These are phyloP conservation scores for Ceratobasidium sp. DNA, from an alignment of 1,284 basidiomycete species.

Conservation along the genomic window DNA sequence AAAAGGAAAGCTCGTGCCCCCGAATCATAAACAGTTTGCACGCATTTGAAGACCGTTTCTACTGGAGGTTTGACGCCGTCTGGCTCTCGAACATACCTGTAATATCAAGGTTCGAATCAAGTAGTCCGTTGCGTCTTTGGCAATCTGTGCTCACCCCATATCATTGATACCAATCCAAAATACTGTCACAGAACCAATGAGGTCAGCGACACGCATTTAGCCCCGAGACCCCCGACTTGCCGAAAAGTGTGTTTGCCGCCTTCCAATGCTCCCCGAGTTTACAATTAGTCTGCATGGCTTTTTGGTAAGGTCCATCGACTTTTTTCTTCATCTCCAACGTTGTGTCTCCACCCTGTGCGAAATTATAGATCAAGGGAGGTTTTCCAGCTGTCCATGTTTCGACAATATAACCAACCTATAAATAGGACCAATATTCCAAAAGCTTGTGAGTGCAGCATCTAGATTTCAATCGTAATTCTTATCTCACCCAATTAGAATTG, in stretches of 20 bases:
- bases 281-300: not conserved
- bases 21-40: conserved; percentile 45
- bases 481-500: conserved; percentile 20
- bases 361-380: conserved; percentile 38
- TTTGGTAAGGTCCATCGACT: conserved; percentile 9
- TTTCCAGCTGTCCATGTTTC: not conserved
- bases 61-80: conserved; percentile 6
- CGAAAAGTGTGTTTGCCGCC: conserved; percentile 32
- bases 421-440: not conserved
- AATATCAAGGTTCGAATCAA: not conserved
- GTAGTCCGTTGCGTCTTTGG: not conserved
- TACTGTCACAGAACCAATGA: conserved; percentile 3
- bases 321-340: conserved; percentile 21
- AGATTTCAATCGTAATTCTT: not conserved
- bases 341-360: conserved; percentile 43
- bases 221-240: not conserved
- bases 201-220: too few relatives aligned
- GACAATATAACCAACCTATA: conserved; percentile 38
- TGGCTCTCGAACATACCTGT: not conserved
- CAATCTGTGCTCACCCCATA: conserved; percentile 9
- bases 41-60: conserved; percentile 35
- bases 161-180: conserved; percentile 45
- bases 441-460: not conserved
- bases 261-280: conserved; percentile 23
- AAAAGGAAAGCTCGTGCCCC: conserved; percentile 47